Evolutionary conservation across 2,329 filamentous ascomycete genomes (phyloP).

Genomic region (Neonectria faginata): DNA sequence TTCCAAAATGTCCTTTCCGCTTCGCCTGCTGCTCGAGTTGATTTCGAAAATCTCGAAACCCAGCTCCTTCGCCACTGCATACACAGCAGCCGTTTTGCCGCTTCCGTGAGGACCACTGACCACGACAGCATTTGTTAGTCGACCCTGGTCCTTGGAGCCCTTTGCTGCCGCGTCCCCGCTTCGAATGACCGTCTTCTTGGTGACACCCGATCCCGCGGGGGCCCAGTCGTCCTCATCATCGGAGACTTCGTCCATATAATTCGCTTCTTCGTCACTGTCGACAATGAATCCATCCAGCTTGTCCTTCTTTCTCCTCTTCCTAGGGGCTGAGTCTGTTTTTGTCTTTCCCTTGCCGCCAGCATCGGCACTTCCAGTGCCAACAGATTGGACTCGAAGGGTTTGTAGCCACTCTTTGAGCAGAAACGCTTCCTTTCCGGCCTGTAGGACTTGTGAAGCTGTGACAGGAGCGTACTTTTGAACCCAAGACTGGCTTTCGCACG

Average conservation of each 20-base stretch:
- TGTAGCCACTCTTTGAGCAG: conserved; percentile 86
- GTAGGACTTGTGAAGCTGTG: conserved; percentile 77
- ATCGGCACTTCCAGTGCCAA: conserved; percentile 70
- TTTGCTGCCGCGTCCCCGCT: conserved; percentile 52
- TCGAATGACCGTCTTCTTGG: conserved; percentile 67
- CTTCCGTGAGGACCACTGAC: conserved; percentile 90
- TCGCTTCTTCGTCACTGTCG: conserved; percentile 79
- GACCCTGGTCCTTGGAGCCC: conserved; percentile 57
- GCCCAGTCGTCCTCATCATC: conserved; percentile 67
- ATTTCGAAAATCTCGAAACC: conserved; percentile 97
- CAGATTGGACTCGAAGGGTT: conserved; percentile 79
- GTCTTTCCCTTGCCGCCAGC: conserved; percentile 44
- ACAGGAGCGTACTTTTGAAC: conserved; percentile 85
- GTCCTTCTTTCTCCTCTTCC: conserved; percentile 77
- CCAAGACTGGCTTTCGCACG: conserved; percentile 82
- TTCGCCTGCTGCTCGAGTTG: conserved; percentile 84
- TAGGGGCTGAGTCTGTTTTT: conserved; percentile 49
- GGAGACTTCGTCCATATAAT: conserved; percentile 76
- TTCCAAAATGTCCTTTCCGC: conserved; percentile 89
- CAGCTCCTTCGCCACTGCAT: conserved; percentile 91
- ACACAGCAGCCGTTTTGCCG: conserved; percentile 93
- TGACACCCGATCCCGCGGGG: conserved; percentile 51
- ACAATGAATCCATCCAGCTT: conserved; percentile 86
- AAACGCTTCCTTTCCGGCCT: conserved; percentile 75
- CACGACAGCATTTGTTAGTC: conserved; percentile 80